Evolutionary conservation across 139 green algal genomes (phyloP).

Genomic region (Asterochloris sp.): DNA sequence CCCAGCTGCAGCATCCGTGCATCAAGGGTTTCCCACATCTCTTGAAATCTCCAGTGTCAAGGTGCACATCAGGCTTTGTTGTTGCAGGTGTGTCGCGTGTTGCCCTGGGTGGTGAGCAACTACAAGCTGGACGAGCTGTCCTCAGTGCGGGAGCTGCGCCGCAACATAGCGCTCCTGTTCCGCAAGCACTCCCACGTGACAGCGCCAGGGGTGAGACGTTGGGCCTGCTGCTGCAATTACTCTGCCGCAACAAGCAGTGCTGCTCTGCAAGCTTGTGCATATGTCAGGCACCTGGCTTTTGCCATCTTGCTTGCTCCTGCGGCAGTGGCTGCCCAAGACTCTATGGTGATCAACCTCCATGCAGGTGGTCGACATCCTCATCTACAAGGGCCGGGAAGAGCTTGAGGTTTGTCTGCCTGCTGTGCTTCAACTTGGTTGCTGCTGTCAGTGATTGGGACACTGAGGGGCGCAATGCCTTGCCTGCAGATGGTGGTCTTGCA

Average conservation of each 20-base stretch:
- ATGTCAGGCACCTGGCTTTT: background rate
- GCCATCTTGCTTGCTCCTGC: background rate
- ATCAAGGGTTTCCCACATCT: background rate
- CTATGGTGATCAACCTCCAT: background rate
- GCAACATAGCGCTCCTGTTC: slow-evolving; percentile 44
- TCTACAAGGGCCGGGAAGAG: slow-evolving; percentile 86
- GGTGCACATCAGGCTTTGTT: background rate
- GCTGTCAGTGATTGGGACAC: background rate
- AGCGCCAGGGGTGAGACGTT: slow-evolving; percentile 13
- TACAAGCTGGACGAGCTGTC: slow-evolving; percentile 58
- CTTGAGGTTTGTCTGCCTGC: slow-evolving; percentile 60
- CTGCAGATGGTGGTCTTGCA: slow-evolving; percentile 72
- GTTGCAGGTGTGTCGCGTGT: slow-evolving; percentile 39
- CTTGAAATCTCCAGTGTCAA: background rate
- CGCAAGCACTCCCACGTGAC: slow-evolving; percentile 28
- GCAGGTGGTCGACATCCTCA: slow-evolving; percentile 71
- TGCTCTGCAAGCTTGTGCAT: background rate
- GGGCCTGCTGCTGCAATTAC: background rate
- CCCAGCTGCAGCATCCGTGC: background rate
- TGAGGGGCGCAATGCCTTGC: background rate
- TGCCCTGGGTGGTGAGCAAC: slow-evolving; percentile 46
- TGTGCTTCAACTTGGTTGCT: background rate
- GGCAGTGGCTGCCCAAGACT: background rate
- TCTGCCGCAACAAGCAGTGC: background rate
- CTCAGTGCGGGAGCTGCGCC: slow-evolving; percentile 31